Conservation (phyloP, 371 early-diverging fungal genomes). For the Zancudomyces culisetae region DNA sequence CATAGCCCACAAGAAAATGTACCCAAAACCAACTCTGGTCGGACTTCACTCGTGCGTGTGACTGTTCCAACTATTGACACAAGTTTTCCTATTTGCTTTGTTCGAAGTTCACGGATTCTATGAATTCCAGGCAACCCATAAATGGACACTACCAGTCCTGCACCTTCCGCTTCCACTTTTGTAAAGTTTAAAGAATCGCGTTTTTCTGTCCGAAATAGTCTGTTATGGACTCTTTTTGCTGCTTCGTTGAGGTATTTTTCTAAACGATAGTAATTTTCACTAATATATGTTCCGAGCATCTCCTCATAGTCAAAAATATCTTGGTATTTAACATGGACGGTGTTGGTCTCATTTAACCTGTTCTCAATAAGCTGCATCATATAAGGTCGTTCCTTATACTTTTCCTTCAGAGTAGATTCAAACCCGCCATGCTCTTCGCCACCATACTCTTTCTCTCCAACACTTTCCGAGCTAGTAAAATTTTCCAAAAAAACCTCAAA, state of each 20-base stretch:
- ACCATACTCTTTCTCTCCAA: background rate
- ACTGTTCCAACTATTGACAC: slow-evolving; percentile 87
- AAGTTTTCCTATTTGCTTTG: slow-evolving; percentile 72
- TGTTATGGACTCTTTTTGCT: slow-evolving; percentile 40
- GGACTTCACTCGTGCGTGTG: slow-evolving; percentile 94
- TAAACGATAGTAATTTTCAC: slow-evolving; percentile 63
- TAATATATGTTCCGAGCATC: slow-evolving; percentile 42
- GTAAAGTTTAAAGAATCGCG: background rate
- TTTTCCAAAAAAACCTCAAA: slow-evolving; percentile 58
- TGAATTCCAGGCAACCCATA: slow-evolving; percentile 41
- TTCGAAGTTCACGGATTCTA: slow-evolving; percentile 73
- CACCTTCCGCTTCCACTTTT: slow-evolving; percentile 10
- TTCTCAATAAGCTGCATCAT: slow-evolving; percentile 32
- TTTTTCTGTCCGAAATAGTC: slow-evolving; percentile 9
- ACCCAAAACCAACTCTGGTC: slow-evolving; percentile 90
- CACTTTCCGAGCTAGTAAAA: slow-evolving; percentile 16
- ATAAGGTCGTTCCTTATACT: slow-evolving; percentile 7
- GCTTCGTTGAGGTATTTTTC: slow-evolving; percentile 70
- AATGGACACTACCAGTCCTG: slow-evolving; percentile 37
- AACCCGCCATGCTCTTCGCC: background rate
- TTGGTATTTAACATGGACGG: slow-evolving; percentile 57
- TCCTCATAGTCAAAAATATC: slow-evolving; percentile 45
- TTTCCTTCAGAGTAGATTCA: background rate
- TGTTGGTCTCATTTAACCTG: slow-evolving; percentile 35
- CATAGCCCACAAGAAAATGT: slow-evolving; percentile 90